A percentile compares a stretch with the other conserved stretches of the same genome.
Conservation (phyloP, 257 asterid genomes). For the Jasminum sambac region DNA sequence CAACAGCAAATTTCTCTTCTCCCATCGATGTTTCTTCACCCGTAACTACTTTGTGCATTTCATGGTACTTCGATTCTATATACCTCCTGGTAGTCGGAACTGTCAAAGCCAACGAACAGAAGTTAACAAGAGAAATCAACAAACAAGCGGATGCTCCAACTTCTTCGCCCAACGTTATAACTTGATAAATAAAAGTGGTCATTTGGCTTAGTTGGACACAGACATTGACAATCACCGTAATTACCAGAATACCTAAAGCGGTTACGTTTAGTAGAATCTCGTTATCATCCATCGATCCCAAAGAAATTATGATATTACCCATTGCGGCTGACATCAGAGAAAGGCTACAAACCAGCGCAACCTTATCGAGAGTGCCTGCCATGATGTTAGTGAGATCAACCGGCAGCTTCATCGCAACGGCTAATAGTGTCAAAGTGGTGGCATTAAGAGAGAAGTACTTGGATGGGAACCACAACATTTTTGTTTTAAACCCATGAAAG, state of each 20-base stretch:
- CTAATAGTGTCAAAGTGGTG: conserved; percentile 21
- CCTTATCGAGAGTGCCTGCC: fast-evolving
- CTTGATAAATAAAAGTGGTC: fast-evolving
- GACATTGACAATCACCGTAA: background rate
- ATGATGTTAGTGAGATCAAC: background rate
- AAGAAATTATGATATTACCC: conserved; percentile 15
- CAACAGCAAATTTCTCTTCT: conserved; percentile 1
- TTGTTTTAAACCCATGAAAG: conserved; percentile 16
- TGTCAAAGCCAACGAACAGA: conserved; percentile 8
- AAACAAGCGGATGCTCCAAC: background rate
- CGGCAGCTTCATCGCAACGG: conserved; percentile 25
- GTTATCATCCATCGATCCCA: conserved; percentile 12
- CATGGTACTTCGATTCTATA: conserved; percentile 28
- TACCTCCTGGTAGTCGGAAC: conserved; percentile 32
- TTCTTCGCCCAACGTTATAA: background rate
- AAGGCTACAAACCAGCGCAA: conserved; percentile 2
- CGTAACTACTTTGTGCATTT: conserved; percentile 19
- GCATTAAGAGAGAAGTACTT: conserved; percentile 31
- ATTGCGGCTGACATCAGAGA: conserved; percentile 3
- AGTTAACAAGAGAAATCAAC: conserved; percentile 1
- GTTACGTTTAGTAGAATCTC: conserved; percentile 1
- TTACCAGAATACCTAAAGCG: conserved; percentile 20
- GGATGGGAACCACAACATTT: conserved; percentile 34
- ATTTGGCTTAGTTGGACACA: background rate
- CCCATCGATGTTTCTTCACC: background rate